Base-by-base conservation (phyloP, 192 early-diverging fungal species). In the Gaertneriomyces sp. region DNA sequence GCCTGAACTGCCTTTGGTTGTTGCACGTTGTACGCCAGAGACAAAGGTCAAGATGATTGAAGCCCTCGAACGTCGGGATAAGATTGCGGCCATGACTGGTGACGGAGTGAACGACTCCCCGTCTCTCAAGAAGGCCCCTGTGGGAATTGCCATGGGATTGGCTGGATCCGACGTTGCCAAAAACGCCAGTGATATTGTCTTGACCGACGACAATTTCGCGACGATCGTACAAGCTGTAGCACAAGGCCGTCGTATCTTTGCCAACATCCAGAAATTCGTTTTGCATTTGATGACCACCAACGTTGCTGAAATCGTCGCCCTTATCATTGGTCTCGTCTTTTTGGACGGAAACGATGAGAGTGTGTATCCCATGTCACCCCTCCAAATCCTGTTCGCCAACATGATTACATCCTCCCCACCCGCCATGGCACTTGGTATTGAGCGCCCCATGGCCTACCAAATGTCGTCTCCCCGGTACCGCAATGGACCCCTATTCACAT, bases 111-210 rank as follows among this genome's bases (percentile, higher is more conserved):
- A 75, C 51, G 92, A 95, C 71, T 88, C 90, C 1, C 92, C 92
- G 25, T 87, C 90, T 25, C 88, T 95, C 59, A 95, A 95, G 70
- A 80, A 82, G 16, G 88, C 93, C 4, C 88, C 91, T 58, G 83
- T 91, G 12, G 93, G 93, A 60, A 88, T 95, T 50, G 92, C 93
- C 0, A 92, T 95, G 90, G 93, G 90, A 12, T 90, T 90, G 60
- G 87, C 87, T 19, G 96, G 93, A 43, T 92, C 92, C 0, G 96
- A 98, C 59, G 93, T 95, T 45, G 94, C 96, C 47, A 97, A 94
- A 73, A 90, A 96, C 66, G 96, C 94, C 12, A 93, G 94, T 4
- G 93, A 93, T 66, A 92, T 98, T 69, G 89, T 98, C 51, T 73
- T 98, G 4, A 80, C 88, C n/a, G 88, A 96, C 74, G 93, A 95